Conservation (phyloP, 495 filamentous ascomycete genomes). For the Cudoniella acicularis region DNA sequence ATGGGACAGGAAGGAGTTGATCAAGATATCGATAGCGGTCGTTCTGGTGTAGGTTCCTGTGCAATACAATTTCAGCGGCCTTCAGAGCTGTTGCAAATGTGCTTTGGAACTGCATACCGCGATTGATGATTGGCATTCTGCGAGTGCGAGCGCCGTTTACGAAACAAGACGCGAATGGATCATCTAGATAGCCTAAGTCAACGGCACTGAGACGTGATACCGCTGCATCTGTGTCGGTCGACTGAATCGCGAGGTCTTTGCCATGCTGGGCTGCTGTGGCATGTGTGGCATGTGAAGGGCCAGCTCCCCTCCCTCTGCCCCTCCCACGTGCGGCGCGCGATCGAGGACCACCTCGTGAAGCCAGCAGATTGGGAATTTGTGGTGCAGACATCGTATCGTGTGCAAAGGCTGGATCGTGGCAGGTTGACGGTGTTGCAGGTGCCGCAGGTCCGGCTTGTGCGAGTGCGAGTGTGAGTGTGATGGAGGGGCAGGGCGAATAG, state of each 20-base stretch:
- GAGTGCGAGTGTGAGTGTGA: background rate
- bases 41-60: conserved; percentile 93
- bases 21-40: conserved; percentile 75
- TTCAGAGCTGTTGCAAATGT: background rate
- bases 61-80: background rate
- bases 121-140: conserved; percentile 85
- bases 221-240: conserved; percentile 89
- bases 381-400: conserved; percentile 57
- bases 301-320: conserved; percentile 34
- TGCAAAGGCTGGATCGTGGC: background rate
- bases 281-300: background rate
- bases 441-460: background rate
- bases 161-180: conserved; percentile 71
- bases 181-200: conserved; percentile 77
- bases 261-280: conserved; percentile 2
- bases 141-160: conserved; percentile 41
- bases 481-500: background rate
- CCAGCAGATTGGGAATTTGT: conserved; percentile 74
- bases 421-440: background rate
- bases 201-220: conserved; percentile 86
- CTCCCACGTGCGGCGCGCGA: conserved; percentile 21
- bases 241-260: conserved; percentile 56
- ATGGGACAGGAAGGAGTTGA: conserved; percentile 65
- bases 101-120: conserved; percentile 52
- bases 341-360: conserved; percentile 47